Percentiles rank a stretch among this genome's conserved stretches.
Evolutionary conservation across 2,329 filamentous ascomycete species (phyloP).

Genomic region (Stromatinia cepivora): DNA sequence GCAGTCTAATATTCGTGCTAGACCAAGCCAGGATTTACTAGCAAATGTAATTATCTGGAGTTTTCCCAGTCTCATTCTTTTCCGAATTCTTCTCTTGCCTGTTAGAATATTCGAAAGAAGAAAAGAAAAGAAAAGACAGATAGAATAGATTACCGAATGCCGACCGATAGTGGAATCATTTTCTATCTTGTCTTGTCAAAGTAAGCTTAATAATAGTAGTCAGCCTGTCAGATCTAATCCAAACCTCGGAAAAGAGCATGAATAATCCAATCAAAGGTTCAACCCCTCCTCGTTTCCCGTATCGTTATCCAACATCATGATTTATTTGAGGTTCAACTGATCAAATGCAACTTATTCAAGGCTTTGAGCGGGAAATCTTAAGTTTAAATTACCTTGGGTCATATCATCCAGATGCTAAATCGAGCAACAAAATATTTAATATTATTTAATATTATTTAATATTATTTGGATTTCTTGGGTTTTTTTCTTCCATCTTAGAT

Average conservation of each 20-base stretch:
- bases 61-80: neutral
- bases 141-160: constrained; percentile 6
- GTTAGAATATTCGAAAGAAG: constrained; percentile 6
- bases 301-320: constrained; percentile 8
- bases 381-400: neutral
- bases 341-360: constrained; percentile 10
- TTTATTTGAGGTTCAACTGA: constrained; percentile 5
- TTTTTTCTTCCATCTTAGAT: neutral
- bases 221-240: constrained; percentile 14
- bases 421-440: neutral
- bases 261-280: constrained; percentile 20
- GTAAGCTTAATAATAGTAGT: constrained; percentile 9
- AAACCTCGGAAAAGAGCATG: constrained; percentile 10
- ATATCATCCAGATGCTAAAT: neutral
- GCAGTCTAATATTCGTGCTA: neutral
- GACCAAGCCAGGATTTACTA: neutral
- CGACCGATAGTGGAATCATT: neutral
- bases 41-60: neutral
- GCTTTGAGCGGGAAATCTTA: constrained; percentile 17
- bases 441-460: neutral
- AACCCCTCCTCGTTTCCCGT: constrained; percentile 14
- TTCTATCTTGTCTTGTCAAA: constrained; percentile 5
- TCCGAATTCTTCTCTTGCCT: neutral
- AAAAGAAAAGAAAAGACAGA: neutral
- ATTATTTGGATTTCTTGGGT: neutral